Conservation (phyloP, 306 rosid species). For the Rosa rugosa region DNA sequence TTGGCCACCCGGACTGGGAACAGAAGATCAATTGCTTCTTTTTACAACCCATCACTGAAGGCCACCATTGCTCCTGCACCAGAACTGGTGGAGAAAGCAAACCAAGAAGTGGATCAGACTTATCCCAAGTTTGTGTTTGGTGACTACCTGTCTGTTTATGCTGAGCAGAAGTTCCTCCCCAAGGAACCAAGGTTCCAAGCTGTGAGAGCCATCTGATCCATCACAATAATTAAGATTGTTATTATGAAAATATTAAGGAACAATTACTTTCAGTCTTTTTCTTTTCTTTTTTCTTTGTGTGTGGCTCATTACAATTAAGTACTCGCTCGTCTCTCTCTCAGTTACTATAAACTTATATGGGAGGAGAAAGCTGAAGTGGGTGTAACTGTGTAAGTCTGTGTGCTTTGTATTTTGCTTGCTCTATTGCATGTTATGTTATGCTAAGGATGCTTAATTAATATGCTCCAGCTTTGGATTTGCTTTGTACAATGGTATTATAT, state of each 20-base stretch:
- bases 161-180: constrained; percentile 85
- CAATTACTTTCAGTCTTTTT: not conserved
- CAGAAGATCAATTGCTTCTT: constrained; percentile 88
- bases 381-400: constrained; percentile 19
- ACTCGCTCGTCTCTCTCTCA: constrained; percentile 42
- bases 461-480: constrained; percentile 37
- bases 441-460: constrained; percentile 24
- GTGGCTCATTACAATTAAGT: constrained; percentile 15
- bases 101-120: constrained; percentile 46
- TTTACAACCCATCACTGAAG: constrained; percentile 79
- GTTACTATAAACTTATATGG: constrained; percentile 6
- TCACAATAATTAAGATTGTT: not conserved
- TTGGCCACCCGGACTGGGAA: constrained; percentile 56
- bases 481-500: not conserved
- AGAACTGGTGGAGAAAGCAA: constrained; percentile 42
- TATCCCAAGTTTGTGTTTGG: constrained; percentile 90
- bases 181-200: constrained; percentile 94
- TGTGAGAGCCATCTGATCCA: constrained; percentile 51
- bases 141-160: constrained; percentile 88
- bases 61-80: constrained; percentile 92
- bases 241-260: not conserved
- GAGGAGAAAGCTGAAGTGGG: constrained; percentile 46
- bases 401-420: constrained; percentile 25
- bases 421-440: constrained; percentile 12
- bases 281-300: not conserved